Conservation (phyloP, 2,329 filamentous ascomycete genomes). For the Myriangium duriaei region DNA sequence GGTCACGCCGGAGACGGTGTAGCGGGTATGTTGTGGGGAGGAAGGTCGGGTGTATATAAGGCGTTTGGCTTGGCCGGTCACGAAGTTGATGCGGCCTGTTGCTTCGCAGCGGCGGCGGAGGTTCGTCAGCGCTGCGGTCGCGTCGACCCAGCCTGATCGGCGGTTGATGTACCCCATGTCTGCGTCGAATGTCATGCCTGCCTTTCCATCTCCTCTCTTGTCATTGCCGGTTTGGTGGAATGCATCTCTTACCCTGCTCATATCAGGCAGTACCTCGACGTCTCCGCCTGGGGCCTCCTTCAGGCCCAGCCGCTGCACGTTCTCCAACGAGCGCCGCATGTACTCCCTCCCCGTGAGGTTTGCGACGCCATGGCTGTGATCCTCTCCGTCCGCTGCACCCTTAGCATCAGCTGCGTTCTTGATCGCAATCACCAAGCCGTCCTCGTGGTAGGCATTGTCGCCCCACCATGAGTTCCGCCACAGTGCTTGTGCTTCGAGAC, state of each 20-base stretch:
- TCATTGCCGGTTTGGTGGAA: constrained; percentile 20
- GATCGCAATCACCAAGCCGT: constrained; percentile 53
- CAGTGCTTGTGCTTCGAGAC: constrained; percentile 52
- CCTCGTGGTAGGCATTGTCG: constrained; percentile 56
- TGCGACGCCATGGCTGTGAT: constrained; percentile 19
- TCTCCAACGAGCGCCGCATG: constrained; percentile 47
- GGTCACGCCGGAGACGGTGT: constrained; percentile 45
- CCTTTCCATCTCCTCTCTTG: constrained; percentile 27
- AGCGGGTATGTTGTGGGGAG: constrained; percentile 12
- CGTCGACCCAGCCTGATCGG: constrained; percentile 69
- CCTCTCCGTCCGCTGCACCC: constrained; percentile 23
- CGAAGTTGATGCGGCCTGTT: constrained; percentile 40
- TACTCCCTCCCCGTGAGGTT: constrained; percentile 35
- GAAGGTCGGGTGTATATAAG: constrained; percentile 26
- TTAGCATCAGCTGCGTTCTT: constrained; percentile 25
- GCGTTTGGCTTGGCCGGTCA: constrained; percentile 36
- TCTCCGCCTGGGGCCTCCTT: constrained; percentile 21
- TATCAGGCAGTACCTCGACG: constrained; percentile 26
- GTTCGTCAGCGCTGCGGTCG: constrained; percentile 56
- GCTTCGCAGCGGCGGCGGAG: constrained; percentile 42
- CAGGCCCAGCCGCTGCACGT: constrained; percentile 42
- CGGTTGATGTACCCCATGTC: constrained; percentile 62
- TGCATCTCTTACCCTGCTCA: constrained; percentile 26
- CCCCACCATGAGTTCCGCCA: constrained; percentile 54
- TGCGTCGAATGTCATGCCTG: constrained; percentile 26